Base-by-base conservation (phyloP, 1,284 basidiomycete species). In the Prillingera fragicola region DNA sequence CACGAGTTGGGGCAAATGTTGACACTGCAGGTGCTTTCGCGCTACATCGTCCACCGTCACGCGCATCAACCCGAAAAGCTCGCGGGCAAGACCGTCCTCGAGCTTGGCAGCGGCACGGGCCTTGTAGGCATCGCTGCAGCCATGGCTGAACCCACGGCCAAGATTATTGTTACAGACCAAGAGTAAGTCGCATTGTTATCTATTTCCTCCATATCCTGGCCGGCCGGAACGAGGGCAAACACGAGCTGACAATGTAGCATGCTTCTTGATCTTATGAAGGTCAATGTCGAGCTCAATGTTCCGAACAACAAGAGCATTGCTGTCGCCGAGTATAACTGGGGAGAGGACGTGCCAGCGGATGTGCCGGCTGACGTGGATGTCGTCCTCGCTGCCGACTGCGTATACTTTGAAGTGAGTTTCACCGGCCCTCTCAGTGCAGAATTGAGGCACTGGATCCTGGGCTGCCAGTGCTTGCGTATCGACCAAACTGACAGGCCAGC, bases 341-440 rank as follows among this genome's bases (percentile, higher is more conserved):
- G 72, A 15, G 59, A 65, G 41, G 47, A 61, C 22, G 46, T 74
- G 25, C 67, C 69, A 5, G 29, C 57, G 1, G 33, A 41, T 4
- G 48, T 70, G 18, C 76, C 42, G 17, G 29, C 38, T 4, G 50
- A 63, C 0, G 45, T 38, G 8, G 43, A 73, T 5, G 52, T 94
- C 21, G 76, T 91, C 44, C 75, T 91, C 6, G 86, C 85, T 1
- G 88, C 89, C 1, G 91, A 96, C 64, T 96, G 91, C 60, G 89
- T 96, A 5, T 96, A 96, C 71, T 88, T 89, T 56, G 91, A 95
- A 59, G 63, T 69, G 15, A 27, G 60, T 44, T 2, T 12, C 3
- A 3, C 14, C 2, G 8, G 22, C 21, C 8, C 8, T 12, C 19
- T 37, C n/a, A 21, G 15, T 15, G 19, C 22, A 5, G 25, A 5